Evolutionary conservation across 805 yeast genomes (phyloP).

Genomic region (Saturnispora galanensis): DNA sequence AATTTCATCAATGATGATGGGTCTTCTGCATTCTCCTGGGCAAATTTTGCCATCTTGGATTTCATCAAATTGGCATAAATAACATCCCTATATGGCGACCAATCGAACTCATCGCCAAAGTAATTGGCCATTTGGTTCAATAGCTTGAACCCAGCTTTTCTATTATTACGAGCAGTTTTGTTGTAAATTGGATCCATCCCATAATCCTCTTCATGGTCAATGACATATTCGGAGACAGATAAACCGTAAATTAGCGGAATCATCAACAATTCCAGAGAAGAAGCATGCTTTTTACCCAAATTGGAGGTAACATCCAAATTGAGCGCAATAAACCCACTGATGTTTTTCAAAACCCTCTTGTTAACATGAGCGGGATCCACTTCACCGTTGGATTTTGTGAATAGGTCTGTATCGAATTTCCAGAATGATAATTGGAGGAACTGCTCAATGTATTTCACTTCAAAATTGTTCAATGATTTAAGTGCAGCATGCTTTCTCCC

Average conservation of each 20-base stretch:
- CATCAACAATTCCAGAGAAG: conserved; percentile 40
- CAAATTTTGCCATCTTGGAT: conserved; percentile 62
- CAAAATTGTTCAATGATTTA: conserved; percentile 48
- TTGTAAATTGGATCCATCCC: conserved; percentile 19
- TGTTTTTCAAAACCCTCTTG: conserved; percentile 34
- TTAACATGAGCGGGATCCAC: conserved; percentile 21
- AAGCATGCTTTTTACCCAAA: conserved; percentile 48
- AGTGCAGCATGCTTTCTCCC: conserved; percentile 67
- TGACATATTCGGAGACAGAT: conserved; percentile 39
- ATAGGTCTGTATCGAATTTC: conserved; percentile 35
- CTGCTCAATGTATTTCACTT: conserved; percentile 39
- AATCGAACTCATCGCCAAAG: conserved; percentile 41
- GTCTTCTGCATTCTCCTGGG: conserved; percentile 70
- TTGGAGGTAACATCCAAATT: conserved; percentile 44
- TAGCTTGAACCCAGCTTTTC: conserved; percentile 61
- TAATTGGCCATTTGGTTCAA: conserved; percentile 45
- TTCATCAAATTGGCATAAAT: conserved; percentile 46
- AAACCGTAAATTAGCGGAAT: conserved; percentile 50
- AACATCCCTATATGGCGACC: conserved; percentile 42
- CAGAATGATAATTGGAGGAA: conserved; percentile 58
- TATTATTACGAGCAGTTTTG: conserved; percentile 46
- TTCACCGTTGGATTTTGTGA: conserved; percentile 16
- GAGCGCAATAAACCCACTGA: conserved; percentile 58
- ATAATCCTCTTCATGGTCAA: conserved; percentile 17
- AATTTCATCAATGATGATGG: conserved; percentile 68